phyloP scores from a whole-genome alignment of 2,329 filamentous ascomycete species.

The Calonectria naviculata region DNA sequence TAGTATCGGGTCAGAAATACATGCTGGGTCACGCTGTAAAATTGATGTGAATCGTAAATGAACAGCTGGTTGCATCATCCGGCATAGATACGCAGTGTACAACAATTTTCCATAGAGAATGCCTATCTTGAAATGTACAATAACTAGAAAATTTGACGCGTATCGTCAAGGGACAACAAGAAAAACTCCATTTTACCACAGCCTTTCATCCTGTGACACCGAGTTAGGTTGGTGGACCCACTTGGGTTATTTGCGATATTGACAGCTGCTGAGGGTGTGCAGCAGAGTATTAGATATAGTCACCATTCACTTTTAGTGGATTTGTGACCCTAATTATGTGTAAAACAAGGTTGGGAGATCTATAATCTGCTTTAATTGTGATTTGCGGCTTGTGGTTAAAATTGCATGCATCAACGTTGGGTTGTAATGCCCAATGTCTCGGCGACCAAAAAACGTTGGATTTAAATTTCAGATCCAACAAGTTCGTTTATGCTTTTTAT shows the following conservation, averaged over 20 bases:
- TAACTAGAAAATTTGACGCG: background rate
- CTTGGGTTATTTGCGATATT: background rate
- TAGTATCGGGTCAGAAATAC: background rate
- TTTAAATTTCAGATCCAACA: too few species aligned
- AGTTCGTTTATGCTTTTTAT: too few species aligned
- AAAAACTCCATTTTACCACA: background rate
- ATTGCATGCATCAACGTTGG: too few species aligned
- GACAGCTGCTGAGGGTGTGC: background rate
- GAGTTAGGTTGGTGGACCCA: background rate
- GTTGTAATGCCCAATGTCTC: too few species aligned
- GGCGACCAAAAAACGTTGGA: too few species aligned
- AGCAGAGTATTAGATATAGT: background rate
- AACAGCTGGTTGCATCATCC: background rate
- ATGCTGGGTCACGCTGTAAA: background rate
- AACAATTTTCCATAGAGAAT: background rate
- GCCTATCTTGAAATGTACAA: background rate
- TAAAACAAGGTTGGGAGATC: too few species aligned
- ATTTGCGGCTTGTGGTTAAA: too few species aligned
- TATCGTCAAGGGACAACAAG: background rate
- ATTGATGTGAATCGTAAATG: background rate
- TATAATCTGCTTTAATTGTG: too few species aligned
- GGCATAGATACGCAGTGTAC: background rate
- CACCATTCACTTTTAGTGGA: background rate
- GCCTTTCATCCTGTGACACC: background rate
- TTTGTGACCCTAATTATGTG: too few species aligned